These are phyloP conservation scores for Pseudophaeomoniella oleicola DNA, from an alignment of 2,329 filamentous ascomycete species.

Conservation along the genomic window DNA sequence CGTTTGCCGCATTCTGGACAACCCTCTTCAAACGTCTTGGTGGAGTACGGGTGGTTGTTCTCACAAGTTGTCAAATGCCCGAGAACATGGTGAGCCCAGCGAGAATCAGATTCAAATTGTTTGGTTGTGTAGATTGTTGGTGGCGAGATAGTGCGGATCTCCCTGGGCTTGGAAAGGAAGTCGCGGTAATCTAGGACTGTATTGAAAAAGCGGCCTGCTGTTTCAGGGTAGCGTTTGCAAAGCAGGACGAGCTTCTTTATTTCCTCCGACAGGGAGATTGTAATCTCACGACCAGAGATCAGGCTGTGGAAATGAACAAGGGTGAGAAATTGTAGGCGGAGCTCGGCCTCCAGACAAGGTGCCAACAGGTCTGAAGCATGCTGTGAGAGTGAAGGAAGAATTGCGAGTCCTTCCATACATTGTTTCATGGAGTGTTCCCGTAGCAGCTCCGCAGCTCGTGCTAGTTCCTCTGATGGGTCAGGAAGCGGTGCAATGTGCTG, in stretches of 20 bases:
- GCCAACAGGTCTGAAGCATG: constrained; percentile 4
- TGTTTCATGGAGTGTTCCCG: constrained; percentile 7
- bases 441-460: constrained; percentile 8
- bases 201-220: constrained; percentile 4
- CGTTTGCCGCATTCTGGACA: constrained; percentile 10
- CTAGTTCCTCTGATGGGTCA: constrained; percentile 11
- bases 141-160: constrained; percentile 1
- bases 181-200: constrained; percentile 2
- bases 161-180: neutral
- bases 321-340: constrained; percentile 11
- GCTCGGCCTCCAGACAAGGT: constrained; percentile 12
- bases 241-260: constrained; percentile 1
- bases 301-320: constrained; percentile 6
- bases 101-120: constrained; percentile 4
- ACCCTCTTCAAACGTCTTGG: constrained; percentile 5
- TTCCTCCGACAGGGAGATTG: neutral
- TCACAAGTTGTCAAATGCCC: constrained; percentile 5
- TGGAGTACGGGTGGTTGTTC: constrained; percentile 8
- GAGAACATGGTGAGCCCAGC: constrained; percentile 6
- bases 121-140: neutral
- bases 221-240: constrained; percentile 4
- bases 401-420: constrained; percentile 5
- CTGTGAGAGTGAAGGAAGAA: constrained; percentile 7
- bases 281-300: neutral
- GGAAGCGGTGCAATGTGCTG: constrained; percentile 6